Evolutionary conservation across 352 stramenopile genomes (phyloP).

Genomic region (Globisporangium uncinulatum): DNA sequence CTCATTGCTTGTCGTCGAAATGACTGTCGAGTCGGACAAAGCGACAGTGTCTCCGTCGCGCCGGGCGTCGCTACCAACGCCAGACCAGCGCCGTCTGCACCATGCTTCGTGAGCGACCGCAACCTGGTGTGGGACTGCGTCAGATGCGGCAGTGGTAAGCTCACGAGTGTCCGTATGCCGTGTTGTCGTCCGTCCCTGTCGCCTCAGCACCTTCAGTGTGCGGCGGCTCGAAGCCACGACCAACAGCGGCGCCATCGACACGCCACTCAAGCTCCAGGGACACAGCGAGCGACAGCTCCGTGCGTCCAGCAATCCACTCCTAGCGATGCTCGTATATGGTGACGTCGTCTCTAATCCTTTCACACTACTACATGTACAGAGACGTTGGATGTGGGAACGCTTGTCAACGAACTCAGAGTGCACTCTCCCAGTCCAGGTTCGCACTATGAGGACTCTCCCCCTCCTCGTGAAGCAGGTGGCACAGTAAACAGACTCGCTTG

Average conservation of each 20-base stretch:
- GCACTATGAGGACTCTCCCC: background rate
- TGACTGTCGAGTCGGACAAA: no score
- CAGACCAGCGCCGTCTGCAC: conserved; percentile 1
- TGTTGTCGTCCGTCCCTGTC: background rate
- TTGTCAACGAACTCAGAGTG: background rate
- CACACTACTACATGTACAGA: background rate
- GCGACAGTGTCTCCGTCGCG: background rate
- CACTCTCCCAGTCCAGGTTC: background rate
- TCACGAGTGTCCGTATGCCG: background rate
- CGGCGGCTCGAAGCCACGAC: background rate
- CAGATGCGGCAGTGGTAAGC: background rate
- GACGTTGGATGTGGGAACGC: background rate
- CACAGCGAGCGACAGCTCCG: conserved; percentile 6
- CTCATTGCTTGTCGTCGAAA: no score
- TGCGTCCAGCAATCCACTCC: background rate
- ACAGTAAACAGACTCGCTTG: no score
- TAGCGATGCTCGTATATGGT: no score
- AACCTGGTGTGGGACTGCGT: no score
- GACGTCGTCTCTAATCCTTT: background rate
- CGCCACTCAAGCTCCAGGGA: background rate
- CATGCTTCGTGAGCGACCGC: conserved; percentile 7
- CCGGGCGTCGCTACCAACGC: background rate
- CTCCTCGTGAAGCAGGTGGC: no score
- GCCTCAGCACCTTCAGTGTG: conserved; percentile 2
- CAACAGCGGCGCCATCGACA: background rate